Conservation (phyloP, 23 red algal species). For the Gracilaria vermiculophylla region DNA sequence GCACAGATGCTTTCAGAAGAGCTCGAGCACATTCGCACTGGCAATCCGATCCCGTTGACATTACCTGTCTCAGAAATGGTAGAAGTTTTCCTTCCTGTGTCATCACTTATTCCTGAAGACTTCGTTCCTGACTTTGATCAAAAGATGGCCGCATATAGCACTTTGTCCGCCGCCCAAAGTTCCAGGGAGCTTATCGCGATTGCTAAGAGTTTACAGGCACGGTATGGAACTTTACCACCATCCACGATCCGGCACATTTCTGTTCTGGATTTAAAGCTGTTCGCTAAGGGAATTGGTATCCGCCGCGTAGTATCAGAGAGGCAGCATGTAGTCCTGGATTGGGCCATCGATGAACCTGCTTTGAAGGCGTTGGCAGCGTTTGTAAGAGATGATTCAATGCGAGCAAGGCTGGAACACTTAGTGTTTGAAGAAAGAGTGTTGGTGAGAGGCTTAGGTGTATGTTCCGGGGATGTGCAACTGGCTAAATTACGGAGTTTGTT, state of each 20-base stretch:
- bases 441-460: conserved; percentile 61
- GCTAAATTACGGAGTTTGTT: conserved; percentile 32
- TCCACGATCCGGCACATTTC: conserved; percentile 38
- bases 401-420: conserved; percentile 23
- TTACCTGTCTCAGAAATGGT: conserved; percentile 22
- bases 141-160: conserved; percentile 62
- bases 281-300: conserved; percentile 52
- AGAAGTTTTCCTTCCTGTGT: conserved; percentile 65
- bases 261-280: conserved; percentile 55
- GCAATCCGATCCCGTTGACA: conserved; percentile 45
- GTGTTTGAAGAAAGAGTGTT: conserved; percentile 50
- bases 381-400: conserved; percentile 23
- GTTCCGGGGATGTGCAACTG: conserved; percentile 66
- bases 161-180: conserved; percentile 13
- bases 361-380: conserved; percentile 41
- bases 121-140: conserved; percentile 67
- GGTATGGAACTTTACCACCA: conserved; percentile 55
- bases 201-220: conserved; percentile 13
- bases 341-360: conserved; percentile 41
- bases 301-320: conserved; percentile 49
- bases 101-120: conserved; percentile 61
- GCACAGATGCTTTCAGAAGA: conserved; percentile 70
- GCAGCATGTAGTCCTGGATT: conserved; percentile 69
- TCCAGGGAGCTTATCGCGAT: not conserved
- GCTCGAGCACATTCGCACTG: conserved; percentile 47